Base-by-base conservation (phyloP, 345 rosid species). In the Turnera subulata region DNA sequence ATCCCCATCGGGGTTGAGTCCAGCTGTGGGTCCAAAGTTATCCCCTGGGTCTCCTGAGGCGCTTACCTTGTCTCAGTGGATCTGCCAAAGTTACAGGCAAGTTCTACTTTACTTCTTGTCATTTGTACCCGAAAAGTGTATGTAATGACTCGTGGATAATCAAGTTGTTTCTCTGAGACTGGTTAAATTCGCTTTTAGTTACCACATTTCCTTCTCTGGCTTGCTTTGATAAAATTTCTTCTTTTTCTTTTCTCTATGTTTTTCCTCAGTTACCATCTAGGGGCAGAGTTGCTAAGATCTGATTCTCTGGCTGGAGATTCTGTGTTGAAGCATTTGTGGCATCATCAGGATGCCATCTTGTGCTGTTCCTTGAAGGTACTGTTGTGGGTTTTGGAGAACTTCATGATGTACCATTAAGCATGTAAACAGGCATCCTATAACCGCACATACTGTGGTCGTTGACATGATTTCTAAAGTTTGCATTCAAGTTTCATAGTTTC, bases 21-120 rank as follows among this genome's bases (percentile, higher is more conserved):
- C 93, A 6, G 46, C 80, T 50, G 33, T 82, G 11, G 93, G 88
- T 13, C 83, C 93, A 1, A 90, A 88, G 74, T 58, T 86, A 39
- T 80, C 82, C 6, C 86, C 95, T 0, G 95, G 91, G 14, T 90
- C 97, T 57, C 97, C 97, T 26, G 99, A 94, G 76, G 99, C 97
- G 51, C 76, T 82, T 37, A 94, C 97, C 0, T 82, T 94, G 35
- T 82, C 96, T 18, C 84, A 86, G 18, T 94, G 99, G 97, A 88
- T 90, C 72, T 70, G 83, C 61, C 93, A 86, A 72, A 90, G 97
- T 55, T 88, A 90, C 60, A 84, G 80, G 97, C 71, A 48, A 52
- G 80, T 72, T 43, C 24, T 8, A 13, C 40, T 46, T 19, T 15
- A 47, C 6, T 40, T 32, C n/a, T n/a, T n/a, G n/a, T n/a, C n/a